Percentiles rank a stretch among this genome's conserved stretches.
phyloP scores from a whole-genome alignment of 1,284 basidiomycete genomes.

The Singerocomus rubriflavus region DNA sequence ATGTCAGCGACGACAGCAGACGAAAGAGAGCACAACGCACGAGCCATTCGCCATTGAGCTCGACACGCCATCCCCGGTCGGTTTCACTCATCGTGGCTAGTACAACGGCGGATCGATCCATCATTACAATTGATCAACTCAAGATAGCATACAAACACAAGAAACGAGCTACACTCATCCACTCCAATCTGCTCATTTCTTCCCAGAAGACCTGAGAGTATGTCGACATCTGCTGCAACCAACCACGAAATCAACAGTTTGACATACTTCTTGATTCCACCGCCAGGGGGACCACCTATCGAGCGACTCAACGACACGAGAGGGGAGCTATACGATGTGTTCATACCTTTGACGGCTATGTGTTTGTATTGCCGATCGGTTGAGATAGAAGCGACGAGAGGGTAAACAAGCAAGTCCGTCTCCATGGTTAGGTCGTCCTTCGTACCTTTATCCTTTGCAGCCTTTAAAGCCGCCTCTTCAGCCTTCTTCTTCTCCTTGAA shows the following conservation, averaged over 20 bases:
- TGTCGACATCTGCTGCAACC: conserved; percentile 8
- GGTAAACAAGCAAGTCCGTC: background rate
- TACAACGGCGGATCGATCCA: too few species aligned
- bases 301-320: conserved; percentile 4
- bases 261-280: conserved; percentile 80
- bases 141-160: conserved; percentile 6
- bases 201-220: conserved; percentile 60
- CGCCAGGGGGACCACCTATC: conserved; percentile 62
- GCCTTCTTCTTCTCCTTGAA: conserved; percentile 74
- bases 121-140: background rate
- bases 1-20: background rate
- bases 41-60: conserved; percentile 27
- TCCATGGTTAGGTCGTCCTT: conserved; percentile 1
- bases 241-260: conserved; percentile 3
- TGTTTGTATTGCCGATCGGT: conserved; percentile 1
- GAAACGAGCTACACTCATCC: background rate
- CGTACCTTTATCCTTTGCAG: conserved; percentile 64
- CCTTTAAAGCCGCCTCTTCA: conserved; percentile 66
- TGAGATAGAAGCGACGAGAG: background rate
- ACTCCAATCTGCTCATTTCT: conserved; percentile 47
- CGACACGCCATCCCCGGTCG: conserved; percentile 20
- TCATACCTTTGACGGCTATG: conserved; percentile 62
- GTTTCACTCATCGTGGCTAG: conserved; percentile 5
- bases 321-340: background rate
- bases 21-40: conserved; percentile 13